These are phyloP conservation scores for Henckelia pumila DNA, from an alignment of 257 asterid genomes.

Conservation along the genomic window DNA sequence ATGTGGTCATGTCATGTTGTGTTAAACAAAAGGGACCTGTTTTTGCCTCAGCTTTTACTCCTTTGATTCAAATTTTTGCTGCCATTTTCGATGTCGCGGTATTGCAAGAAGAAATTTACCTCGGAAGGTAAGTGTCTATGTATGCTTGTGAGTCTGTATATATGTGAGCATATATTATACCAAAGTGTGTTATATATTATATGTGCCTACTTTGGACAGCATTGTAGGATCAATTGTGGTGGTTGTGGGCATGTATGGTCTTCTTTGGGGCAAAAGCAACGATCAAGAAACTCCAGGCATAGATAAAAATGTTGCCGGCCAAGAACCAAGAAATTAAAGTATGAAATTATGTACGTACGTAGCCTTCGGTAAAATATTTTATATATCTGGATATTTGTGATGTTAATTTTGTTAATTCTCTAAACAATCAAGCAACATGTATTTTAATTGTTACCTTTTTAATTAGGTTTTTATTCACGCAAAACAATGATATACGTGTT, in stretches of 20 bases:
- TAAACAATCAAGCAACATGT: too few relatives aligned
- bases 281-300: background rate
- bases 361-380: background rate
- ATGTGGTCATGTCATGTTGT: conserved; percentile 69
- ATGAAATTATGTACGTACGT: too few relatives aligned
- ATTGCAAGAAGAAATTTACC: conserved; percentile 58
- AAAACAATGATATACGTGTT: too few relatives aligned
- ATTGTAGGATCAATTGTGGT: background rate
- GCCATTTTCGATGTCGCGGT: conserved; percentile 58
- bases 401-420: too few relatives aligned
- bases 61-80: conserved; percentile 67
- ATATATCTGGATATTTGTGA: background rate
- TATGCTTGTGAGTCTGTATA: background rate
- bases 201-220: background rate
- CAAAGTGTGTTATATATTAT: too few relatives aligned
- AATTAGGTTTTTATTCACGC: too few relatives aligned
- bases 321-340: background rate
- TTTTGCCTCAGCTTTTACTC: conserved; percentile 75
- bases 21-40: conserved; percentile 72
- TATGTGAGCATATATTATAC: background rate
- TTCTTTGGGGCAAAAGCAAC: background rate
- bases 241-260: background rate
- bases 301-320: background rate
- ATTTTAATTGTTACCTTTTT: too few relatives aligned
- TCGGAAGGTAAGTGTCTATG: conserved; percentile 63